A percentile compares a stretch with the other conserved stretches of the same genome.
Conservation (phyloP, 495 filamentous ascomycete species). For the Aspergillus conjunctus region DNA sequence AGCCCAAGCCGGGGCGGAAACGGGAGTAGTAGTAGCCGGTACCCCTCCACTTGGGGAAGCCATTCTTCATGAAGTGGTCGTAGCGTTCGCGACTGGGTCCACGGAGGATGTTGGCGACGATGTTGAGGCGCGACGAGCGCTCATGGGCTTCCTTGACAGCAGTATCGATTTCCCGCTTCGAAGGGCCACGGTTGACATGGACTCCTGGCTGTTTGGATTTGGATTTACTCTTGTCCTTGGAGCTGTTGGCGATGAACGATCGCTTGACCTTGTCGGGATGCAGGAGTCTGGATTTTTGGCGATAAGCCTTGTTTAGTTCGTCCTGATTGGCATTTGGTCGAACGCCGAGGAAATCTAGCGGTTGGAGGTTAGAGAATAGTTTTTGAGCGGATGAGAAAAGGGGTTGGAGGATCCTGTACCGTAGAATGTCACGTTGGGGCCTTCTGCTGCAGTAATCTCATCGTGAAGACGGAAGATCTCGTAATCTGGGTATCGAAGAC, state of each 20-base stretch:
- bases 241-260: conserved; percentile 71
- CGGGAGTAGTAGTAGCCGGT: conserved; percentile 97
- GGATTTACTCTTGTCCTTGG: conserved; percentile 60
- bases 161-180: conserved; percentile 68
- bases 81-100: conserved; percentile 82
- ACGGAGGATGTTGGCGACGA: conserved; percentile 82
- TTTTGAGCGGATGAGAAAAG: background rate
- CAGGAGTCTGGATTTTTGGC: conserved; percentile 75
- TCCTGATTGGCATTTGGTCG: conserved; percentile 73
- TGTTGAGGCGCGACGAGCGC: conserved; percentile 77
- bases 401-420: conserved; percentile 36
- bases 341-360: conserved; percentile 76
- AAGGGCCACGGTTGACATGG: conserved; percentile 70
- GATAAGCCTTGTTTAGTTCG: conserved; percentile 90
- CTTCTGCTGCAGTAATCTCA: conserved; percentile 78
- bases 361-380: conserved; percentile 1
- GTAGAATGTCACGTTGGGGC: conserved; percentile 86
- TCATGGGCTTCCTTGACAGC: conserved; percentile 77
- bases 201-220: conserved; percentile 60
- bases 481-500: conserved; percentile 62
- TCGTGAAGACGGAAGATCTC: conserved; percentile 96
- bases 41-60: conserved; percentile 94
- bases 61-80: conserved; percentile 91
- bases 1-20: conserved; percentile 85
- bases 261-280: conserved; percentile 97